These are phyloP conservation scores for Talaromyces trachyspermus DNA, from an alignment of 495 filamentous ascomycete genomes.

Conservation along the genomic window DNA sequence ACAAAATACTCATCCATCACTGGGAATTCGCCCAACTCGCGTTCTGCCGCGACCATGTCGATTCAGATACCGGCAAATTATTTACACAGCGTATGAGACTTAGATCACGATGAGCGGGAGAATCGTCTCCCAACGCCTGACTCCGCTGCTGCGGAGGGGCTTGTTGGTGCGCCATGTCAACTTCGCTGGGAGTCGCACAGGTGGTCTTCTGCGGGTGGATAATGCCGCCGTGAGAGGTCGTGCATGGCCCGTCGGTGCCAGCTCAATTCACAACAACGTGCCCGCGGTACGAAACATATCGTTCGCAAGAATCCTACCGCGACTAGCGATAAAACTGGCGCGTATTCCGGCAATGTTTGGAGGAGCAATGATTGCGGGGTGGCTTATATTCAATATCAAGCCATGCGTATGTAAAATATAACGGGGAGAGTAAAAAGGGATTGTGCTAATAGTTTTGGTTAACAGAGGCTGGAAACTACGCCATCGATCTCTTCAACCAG, in stretches of 20 bases:
- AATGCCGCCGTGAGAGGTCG: constrained; percentile 52
- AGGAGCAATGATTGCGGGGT: constrained; percentile 74
- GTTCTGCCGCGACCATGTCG: constrained; percentile 5
- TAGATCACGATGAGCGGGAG: constrained; percentile 67
- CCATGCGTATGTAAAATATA: constrained; percentile 58
- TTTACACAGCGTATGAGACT: constrained; percentile 25
- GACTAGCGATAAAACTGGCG: constrained; percentile 78
- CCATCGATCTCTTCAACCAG: constrained; percentile 65
- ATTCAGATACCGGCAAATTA: not conserved
- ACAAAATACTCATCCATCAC: too few species aligned
- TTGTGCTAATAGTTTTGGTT: constrained; percentile 21
- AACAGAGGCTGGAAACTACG: constrained; percentile 83
- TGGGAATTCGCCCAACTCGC: too few species aligned
- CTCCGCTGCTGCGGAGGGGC: constrained; percentile 55
- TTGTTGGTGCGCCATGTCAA: constrained; percentile 59
- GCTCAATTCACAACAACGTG: constrained; percentile 72
- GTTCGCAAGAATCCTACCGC: constrained; percentile 78
- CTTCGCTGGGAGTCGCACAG: constrained; percentile 51
- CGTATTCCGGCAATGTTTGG: constrained; percentile 87
- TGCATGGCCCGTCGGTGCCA: constrained; percentile 67
- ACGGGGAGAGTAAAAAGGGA: too few species aligned
- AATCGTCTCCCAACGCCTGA: constrained; percentile 65
- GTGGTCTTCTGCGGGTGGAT: constrained; percentile 63
- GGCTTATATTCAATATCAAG: constrained; percentile 94
- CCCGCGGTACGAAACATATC: constrained; percentile 79